These are phyloP conservation scores for Fusarium citri DNA, from an alignment of 2,329 filamentous ascomycete genomes.

Conservation along the genomic window DNA sequence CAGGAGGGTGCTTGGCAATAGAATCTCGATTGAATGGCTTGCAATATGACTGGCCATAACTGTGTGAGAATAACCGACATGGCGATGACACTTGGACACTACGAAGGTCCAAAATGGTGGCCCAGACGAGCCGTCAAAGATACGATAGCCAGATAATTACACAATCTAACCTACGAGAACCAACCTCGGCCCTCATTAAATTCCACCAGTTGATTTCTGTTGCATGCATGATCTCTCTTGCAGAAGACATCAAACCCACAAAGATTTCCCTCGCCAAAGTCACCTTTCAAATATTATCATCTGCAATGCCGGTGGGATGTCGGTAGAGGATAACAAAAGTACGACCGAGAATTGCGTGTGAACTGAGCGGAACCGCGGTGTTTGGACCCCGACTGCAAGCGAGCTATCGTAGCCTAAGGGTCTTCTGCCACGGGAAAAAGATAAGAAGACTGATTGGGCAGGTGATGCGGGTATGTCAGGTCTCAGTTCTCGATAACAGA, in stretches of 20 bases:
- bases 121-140: accelerated
- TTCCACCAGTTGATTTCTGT: neutral
- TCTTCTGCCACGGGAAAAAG: neutral
- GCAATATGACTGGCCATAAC: neutral
- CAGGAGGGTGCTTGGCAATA: no score
- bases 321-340: neutral
- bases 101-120: accelerated
- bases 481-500: neutral
- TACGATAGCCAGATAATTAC: neutral
- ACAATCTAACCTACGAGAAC: neutral
- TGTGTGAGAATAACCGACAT: neutral
- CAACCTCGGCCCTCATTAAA: accelerated
- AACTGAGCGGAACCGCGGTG: neutral
- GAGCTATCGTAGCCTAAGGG: neutral
- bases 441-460: neutral
- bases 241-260: neutral
- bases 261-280: neutral
- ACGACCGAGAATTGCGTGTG: neutral
- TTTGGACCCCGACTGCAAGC: neutral
- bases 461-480: neutral
- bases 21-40: no score
- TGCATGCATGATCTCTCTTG: neutral
- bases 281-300: neutral
- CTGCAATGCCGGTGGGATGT: neutral
- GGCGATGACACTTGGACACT: neutral